These are phyloP conservation scores for Citrus inodora DNA, from an alignment of 345 rosid species.

Conservation along the genomic window DNA sequence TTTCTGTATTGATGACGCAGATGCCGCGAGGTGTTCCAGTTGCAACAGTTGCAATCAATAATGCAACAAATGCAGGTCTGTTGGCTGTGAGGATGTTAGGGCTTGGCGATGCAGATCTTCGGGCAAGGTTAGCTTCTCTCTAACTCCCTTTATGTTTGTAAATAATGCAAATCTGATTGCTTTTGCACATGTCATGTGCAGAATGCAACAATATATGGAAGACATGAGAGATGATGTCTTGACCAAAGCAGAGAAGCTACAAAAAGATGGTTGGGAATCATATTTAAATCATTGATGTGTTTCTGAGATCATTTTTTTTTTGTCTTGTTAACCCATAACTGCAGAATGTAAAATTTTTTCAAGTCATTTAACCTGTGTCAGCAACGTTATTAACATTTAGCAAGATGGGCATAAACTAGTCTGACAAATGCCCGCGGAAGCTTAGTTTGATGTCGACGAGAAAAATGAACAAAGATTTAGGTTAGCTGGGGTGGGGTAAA, in stretches of 20 bases:
- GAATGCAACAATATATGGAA: constrained; percentile 90
- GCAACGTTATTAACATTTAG: background rate
- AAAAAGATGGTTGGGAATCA: constrained; percentile 70
- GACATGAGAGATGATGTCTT: constrained; percentile 69
- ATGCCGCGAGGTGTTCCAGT: constrained; percentile 98
- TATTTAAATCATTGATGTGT: constrained; percentile 33
- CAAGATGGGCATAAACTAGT: background rate
- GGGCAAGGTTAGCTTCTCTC: constrained; percentile 35
- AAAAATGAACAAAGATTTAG: background rate
- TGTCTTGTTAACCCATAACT: background rate
- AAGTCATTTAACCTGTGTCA: too few species aligned
- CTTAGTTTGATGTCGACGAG: background rate
- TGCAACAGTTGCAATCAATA: constrained; percentile 88
- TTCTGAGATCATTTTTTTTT: background rate
- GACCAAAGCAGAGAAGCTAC: constrained; percentile 68
- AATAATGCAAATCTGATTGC: background rate
- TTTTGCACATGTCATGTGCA: constrained; percentile 13
- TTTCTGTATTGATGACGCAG: constrained; percentile 26
- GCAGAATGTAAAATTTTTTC: too few species aligned
- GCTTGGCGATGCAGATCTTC: constrained; percentile 60
- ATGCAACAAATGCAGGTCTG: constrained; percentile 84
- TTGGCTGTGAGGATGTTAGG: constrained; percentile 80
- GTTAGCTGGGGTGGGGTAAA: background rate
- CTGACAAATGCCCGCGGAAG: background rate
- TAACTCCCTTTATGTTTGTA: background rate